Conservation (phyloP, 805 yeast genomes). For the Schizosaccharomyces octosporus region DNA sequence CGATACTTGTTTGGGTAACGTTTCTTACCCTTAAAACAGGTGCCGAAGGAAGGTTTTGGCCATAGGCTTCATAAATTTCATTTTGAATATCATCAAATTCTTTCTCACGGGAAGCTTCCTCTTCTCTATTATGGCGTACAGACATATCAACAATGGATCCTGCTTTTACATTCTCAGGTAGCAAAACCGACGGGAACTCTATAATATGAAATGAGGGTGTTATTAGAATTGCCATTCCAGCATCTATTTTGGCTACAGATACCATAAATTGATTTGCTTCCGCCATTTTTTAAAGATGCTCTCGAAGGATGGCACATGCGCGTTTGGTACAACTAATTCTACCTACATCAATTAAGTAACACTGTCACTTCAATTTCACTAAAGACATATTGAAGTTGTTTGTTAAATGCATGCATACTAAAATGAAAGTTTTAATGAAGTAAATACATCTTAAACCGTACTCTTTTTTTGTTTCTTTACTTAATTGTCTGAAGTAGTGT, state of each 20-base stretch:
- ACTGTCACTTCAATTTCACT: no score
- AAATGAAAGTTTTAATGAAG: no score
- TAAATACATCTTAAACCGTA: no score
- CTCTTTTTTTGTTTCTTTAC: no score
- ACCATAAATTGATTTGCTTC: background rate
- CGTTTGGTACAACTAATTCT: no score
- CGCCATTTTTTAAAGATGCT: background rate
- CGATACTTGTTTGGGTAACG: conserved; percentile 84
- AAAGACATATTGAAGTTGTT: no score
- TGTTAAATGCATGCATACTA: no score
- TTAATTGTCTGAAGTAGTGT: no score
- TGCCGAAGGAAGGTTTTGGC: conserved; percentile 39
- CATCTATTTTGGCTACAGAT: conserved; percentile 74
- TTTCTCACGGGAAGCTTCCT: conserved; percentile 34
- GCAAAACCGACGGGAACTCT: conserved; percentile 82
- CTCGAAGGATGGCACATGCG: background rate
- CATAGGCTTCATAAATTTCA: conserved; percentile 47
- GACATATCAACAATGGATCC: conserved; percentile 74
- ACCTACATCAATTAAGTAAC: no score
- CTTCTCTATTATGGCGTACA: conserved; percentile 51
- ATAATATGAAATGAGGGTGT: conserved; percentile 46
- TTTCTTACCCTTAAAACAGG: conserved; percentile 52
- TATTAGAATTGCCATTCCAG: conserved; percentile 70
- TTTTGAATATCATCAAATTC: conserved; percentile 45
- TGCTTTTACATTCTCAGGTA: conserved; percentile 75